Conservation (phyloP, 192 early-diverging fungal species). For the Backusella australiensis region DNA sequence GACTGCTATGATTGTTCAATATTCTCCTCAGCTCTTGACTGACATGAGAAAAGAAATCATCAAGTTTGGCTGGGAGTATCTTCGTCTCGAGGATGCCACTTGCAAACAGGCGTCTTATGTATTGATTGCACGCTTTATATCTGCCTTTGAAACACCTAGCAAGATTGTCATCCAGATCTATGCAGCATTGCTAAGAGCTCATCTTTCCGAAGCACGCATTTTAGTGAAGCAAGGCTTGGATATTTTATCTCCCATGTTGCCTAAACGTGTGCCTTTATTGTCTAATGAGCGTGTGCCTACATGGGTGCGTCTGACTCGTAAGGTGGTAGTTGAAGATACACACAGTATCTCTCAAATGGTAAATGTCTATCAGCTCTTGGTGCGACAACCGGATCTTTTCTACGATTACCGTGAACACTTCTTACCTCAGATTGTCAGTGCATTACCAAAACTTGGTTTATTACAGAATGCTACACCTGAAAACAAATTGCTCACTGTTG, state of each 20-base stretch:
- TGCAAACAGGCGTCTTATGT: slow-evolving; percentile 97
- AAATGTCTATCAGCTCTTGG: slow-evolving; percentile 89
- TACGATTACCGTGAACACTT: slow-evolving; percentile 90
- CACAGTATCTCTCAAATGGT: slow-evolving; percentile 86
- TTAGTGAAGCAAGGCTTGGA: slow-evolving; percentile 95
- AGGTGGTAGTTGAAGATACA: slow-evolving; percentile 91
- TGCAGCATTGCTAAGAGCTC: slow-evolving; percentile 80
- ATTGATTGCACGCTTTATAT: slow-evolving; percentile 87
- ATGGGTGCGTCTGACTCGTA: slow-evolving; percentile 87
- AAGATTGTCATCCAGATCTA: slow-evolving; percentile 89
- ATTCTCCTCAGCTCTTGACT: slow-evolving; percentile 71
- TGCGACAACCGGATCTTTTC: slow-evolving; percentile 86
- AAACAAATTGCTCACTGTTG: slow-evolving; percentile 80
- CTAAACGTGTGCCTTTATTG: slow-evolving; percentile 66
- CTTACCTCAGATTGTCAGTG: slow-evolving; percentile 82
- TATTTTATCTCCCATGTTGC: slow-evolving; percentile 88
- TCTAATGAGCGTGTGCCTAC: slow-evolving; percentile 56
- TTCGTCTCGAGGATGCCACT: slow-evolving; percentile 84
- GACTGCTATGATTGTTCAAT: slow-evolving; percentile 83
- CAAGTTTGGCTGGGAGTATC: slow-evolving; percentile 91
- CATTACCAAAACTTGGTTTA: slow-evolving; percentile 85
- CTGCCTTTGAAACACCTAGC: slow-evolving; percentile 87
- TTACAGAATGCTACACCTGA: slow-evolving; percentile 84
- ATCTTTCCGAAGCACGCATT: slow-evolving; percentile 84
- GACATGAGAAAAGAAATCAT: slow-evolving; percentile 88